Evolutionary conservation across 1,139 yeast genomes (phyloP).

Genomic region (Nakaseomyces delphensis): DNA sequence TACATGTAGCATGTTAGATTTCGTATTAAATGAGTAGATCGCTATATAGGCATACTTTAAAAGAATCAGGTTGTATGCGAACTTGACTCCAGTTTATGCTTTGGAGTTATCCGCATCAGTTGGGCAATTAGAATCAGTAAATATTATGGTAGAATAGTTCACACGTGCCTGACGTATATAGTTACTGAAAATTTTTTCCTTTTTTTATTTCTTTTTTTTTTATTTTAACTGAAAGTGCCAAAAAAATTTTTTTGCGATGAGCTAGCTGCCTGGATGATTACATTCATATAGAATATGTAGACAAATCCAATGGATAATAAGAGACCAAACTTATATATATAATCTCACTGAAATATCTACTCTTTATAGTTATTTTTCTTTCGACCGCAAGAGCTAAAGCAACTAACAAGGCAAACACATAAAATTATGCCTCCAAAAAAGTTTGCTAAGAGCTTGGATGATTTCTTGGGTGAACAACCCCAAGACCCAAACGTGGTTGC

Average conservation of each 20-base stretch:
- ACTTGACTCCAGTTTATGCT: no score
- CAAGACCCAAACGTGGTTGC: conserved; percentile 26
- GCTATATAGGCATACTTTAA: no score
- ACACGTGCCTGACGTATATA: neutral
- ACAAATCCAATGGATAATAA: no score
- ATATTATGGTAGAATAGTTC: neutral
- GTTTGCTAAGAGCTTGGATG: conserved; percentile 24
- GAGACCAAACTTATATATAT: no score
- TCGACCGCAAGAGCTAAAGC: neutral
- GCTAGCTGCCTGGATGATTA: neutral
- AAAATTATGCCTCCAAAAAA: conserved; percentile 31
- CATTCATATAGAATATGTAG: no score
- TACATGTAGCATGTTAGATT: no score
- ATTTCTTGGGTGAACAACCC: conserved; percentile 27
- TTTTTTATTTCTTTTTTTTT: neutral
- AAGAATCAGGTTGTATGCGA: no score
- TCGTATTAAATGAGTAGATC: no score
- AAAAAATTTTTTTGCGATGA: neutral
- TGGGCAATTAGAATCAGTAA: no score
- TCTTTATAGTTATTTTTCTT: neutral
- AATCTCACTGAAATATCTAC: no score
- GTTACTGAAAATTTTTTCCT: neutral
- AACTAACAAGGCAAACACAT: neutral
- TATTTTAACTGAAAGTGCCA: neutral
- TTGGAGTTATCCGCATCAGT: no score